A percentile compares a stretch with the other conserved stretches of the same genome.
phyloP scores from a whole-genome alignment of 2,329 filamentous ascomycete genomes.

The Trichoderma afroharzianum region DNA sequence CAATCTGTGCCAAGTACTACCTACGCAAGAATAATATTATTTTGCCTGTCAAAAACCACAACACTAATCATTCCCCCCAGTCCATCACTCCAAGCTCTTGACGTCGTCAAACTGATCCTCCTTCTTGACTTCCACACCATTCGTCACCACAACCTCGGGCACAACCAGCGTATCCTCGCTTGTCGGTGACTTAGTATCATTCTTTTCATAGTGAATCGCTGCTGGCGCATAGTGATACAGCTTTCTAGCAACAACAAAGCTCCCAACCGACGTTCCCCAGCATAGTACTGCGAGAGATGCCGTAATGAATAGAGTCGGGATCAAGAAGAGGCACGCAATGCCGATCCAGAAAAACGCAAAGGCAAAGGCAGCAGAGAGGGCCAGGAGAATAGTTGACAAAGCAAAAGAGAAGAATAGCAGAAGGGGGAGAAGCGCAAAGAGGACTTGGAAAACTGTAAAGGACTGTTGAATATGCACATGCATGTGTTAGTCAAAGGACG shows the following conservation, averaged over 20 bases:
- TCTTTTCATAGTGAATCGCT: neutral
- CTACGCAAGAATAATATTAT: neutral
- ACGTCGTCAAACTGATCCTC: neutral
- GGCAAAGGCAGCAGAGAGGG: conserved; percentile 57
- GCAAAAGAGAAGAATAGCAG: conserved; percentile 66
- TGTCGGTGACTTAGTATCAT: neutral
- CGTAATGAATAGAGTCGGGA: conserved; percentile 66
- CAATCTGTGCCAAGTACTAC: neutral
- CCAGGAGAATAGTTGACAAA: conserved; percentile 58
- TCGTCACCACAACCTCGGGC: neutral
- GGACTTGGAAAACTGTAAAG: conserved; percentile 62
- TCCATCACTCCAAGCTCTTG: neutral
- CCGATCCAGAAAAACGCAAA: conserved; percentile 67
- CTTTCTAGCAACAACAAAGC: conserved; percentile 51
- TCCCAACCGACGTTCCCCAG: conserved; percentile 64
- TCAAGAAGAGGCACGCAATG: conserved; percentile 62
- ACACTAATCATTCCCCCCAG: neutral
- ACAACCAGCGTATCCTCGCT: neutral
- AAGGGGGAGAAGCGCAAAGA: conserved; percentile 64
- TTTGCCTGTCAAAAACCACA: neutral
- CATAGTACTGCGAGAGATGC: conserved; percentile 58
- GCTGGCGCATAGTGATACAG: conserved; percentile 38
- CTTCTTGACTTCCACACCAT: neutral
- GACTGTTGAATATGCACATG: conserved; percentile 36
- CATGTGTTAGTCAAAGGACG: neutral